Base-by-base conservation (phyloP, 2,329 filamentous ascomycete genomes). In the Neopestalotiopsis sp. region DNA sequence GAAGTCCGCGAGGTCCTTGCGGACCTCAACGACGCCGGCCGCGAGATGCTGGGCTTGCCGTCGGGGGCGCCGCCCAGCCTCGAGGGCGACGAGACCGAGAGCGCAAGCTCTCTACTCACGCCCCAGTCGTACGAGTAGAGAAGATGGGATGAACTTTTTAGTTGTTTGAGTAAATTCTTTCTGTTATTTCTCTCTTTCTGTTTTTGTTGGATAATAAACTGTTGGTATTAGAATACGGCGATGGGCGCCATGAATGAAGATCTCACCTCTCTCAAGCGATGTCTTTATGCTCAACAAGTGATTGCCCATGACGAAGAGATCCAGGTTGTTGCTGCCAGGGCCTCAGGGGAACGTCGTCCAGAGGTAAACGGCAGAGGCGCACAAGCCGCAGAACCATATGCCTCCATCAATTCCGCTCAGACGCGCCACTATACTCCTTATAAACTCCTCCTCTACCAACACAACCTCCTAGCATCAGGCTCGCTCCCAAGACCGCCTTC, bases 401-500 rank as follows among this genome's bases (percentile, higher is more conserved):
- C 42, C 42, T 49, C 42, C 10, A 38, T 38, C 10, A 53, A 9
- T 24, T 24, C 20, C 3, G 6, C 45, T 4, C 45, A 24, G 45
- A 20, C 45, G n/a, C n/a, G 17, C 17, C 14, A 53, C 45, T 28
- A 59, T 59, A 59, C 57, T 59, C 24, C 1, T 9, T 24, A 59
- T 59, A 59, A 4, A 59, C 57, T 24, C 57, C 57, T 24, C 30
- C 24, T 17, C 57, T 34, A 9, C 57, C 28, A 34, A 59, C 3
- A 24, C 57, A 59, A 20, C 20, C 4, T 7, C 28, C 57, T 12
- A 17, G 10, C 6, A 59, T 12, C 57, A 59, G 5, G 17, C 24
- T 34, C 3, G 10, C 28, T 10, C 57, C 57, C 24, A 59, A 10
- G 13, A 59, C 57, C 4, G 10, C 9, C 59, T 62, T 70, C 68